Evolutionary conservation across 2,329 filamentous ascomycete genomes (phyloP).

Genomic region (Cordyceps javanica): DNA sequence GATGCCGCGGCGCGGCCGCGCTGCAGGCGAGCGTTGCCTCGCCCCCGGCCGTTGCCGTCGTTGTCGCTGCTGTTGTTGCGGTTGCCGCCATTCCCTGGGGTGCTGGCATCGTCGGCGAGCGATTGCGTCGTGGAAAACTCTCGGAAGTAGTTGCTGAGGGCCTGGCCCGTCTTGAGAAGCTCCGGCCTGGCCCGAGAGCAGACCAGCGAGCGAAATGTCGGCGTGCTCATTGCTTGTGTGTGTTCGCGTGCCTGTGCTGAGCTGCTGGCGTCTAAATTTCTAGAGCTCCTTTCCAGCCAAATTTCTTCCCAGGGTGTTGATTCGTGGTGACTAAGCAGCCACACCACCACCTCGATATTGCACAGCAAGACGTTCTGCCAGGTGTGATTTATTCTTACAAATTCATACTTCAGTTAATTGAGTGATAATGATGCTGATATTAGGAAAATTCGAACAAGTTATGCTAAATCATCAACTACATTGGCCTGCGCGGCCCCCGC

Average conservation of each 20-base stretch:
- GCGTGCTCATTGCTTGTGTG: conserved; percentile 28
- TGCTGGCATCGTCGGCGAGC: conserved; percentile 21
- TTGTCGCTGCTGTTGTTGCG: conserved; percentile 10
- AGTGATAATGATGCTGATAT: conserved; percentile 3
- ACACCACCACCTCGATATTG: background rate
- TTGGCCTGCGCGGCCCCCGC: background rate
- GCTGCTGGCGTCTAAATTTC: background rate
- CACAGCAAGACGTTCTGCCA: too few relatives aligned
- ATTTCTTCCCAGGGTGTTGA: conserved; percentile 3
- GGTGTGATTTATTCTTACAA: too few relatives aligned
- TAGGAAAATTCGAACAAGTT: conserved; percentile 1
- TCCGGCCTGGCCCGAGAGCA: conserved; percentile 30
- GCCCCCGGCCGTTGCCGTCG: background rate
- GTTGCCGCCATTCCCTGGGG: too few relatives aligned
- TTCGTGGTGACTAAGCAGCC: conserved; percentile 8
- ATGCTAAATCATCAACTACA: conserved; percentile 6
- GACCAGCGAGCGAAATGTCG: conserved; percentile 31
- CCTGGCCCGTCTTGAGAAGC: conserved; percentile 24
- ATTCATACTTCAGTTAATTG: background rate
- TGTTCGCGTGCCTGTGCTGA: conserved; percentile 1
- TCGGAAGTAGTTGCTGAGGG: conserved; percentile 28
- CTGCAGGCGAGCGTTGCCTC: conserved; percentile 21
- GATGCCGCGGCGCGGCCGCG: conserved; percentile 28
- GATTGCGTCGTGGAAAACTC: conserved; percentile 34
- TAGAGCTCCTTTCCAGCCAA: conserved; percentile 1